Evolutionary conservation across 2,329 filamentous ascomycete species (phyloP).

Genomic region (Cryphonectria japonica): DNA sequence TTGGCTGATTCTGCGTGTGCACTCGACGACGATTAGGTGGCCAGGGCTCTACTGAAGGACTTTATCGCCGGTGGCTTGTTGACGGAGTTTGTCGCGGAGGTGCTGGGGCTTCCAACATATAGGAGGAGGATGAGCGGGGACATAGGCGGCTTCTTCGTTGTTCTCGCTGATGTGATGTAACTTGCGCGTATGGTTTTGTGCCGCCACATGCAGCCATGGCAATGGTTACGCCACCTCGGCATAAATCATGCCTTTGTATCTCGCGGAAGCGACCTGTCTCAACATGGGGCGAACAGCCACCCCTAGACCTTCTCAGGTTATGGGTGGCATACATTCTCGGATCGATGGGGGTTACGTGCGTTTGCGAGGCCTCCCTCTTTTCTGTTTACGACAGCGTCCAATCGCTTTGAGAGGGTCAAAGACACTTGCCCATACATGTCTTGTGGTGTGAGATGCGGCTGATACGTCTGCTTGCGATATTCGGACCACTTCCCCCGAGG

Average conservation of each 20-base stretch:
- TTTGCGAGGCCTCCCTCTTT: not conserved
- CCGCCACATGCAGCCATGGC: not conserved
- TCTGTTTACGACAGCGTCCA: not conserved
- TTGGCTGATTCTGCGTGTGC: not conserved
- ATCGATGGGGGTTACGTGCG: not conserved
- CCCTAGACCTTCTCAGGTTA: not conserved
- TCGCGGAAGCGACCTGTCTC: not conserved
- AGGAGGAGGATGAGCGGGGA: not conserved
- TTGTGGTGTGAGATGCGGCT: slow-evolving; percentile 3
- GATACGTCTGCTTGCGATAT: not conserved
- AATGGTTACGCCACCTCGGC: not conserved
- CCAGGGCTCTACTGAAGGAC: not conserved
- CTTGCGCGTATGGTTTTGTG: not conserved
- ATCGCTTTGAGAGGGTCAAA: not conserved
- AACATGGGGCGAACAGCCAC: not conserved
- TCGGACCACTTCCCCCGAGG: not conserved
- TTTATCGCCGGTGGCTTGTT: not conserved
- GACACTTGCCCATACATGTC: not conserved
- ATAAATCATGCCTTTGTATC: not conserved
- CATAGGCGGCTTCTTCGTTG: not conserved
- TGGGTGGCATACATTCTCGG: not conserved
- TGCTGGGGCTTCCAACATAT: not conserved
- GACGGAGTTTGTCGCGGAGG: not conserved
- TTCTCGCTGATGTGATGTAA: not conserved
- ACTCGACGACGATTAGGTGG: not conserved